Evolutionary conservation across 2,329 filamentous ascomycete genomes (phyloP), one percentile per base, ranked within the genome.

Genomic region (Cordyceps farinosa): DNA sequence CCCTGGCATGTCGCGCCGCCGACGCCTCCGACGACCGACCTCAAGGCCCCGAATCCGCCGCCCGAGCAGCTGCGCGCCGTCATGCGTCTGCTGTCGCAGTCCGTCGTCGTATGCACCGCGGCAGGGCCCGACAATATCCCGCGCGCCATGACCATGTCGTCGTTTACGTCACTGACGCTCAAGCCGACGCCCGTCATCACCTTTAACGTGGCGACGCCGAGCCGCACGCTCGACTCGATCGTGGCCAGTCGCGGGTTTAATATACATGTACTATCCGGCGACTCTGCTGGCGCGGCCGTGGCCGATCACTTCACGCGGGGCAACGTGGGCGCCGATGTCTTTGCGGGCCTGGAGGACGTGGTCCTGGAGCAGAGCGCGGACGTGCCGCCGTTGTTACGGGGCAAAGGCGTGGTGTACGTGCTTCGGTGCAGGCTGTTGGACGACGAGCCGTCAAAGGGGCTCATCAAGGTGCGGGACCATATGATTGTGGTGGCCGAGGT

Each of bases 81-180:
- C 29, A 82, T 86, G 80, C 82, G 84, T 63, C 78, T 81, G 15
- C 74, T 86, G 13, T 75, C 81, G 3, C 80, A 84, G 68, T 80
- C 82, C 0, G 82, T 84, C 44, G 82, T 85, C n/a, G 79, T 85
- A 13, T 82, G 82, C 69, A 85, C 83, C 29, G 42, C 60, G 10
- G 74, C 82, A 29, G 71, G 75, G n/a, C 71, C 75, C 42, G 66
- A 70, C 38, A 29, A 72, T 65, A 61, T 69, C 47, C 70, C 79
- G 6, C 77, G 80, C 38, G 84, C 79, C 54, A 84, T 87, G 79
- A 86, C 84, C 38, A 83, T 86, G 76, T 86, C 84, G 7, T 86
- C 83, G 2, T 81, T 87, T 66, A 84, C 84, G 2, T 85, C 83
- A 0, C 73, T 87, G 32, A 79, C 81, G 17, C 76, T 86, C 22